A percentile compares a stretch with the other conserved stretches of the same genome.
Evolutionary conservation across 1,284 basidiomycete genomes (phyloP).

Genomic region (Apiotrichum sp.): DNA sequence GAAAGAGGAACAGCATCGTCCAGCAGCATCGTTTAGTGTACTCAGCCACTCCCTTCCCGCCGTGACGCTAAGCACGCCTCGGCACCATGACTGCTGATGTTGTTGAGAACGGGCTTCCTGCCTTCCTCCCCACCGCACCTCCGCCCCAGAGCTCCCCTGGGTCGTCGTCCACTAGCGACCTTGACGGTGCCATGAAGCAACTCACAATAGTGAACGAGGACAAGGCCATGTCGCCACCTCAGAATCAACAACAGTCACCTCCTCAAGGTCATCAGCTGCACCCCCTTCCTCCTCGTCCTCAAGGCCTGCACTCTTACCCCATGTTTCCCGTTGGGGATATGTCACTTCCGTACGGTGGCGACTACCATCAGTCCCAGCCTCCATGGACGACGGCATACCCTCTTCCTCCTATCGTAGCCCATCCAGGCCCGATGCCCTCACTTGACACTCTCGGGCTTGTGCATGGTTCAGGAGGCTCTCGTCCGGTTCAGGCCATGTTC

Average conservation of each 20-base stretch:
- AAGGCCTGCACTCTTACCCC: not conserved
- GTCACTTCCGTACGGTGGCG: not conserved
- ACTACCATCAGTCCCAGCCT: not conserved
- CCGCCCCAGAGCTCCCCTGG: not conserved
- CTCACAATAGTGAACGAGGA: not conserved
- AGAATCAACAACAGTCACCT: no score
- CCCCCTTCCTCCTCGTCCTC: not conserved
- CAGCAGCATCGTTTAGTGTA: no score
- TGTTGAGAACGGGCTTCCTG: not conserved
- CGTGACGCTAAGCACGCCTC: not conserved
- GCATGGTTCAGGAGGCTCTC: not conserved
- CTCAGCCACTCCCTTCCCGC: no score
- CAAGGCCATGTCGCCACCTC: no score
- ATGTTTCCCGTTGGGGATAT: not conserved
- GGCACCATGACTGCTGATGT: not conserved
- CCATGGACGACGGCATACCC: slow-evolving; percentile 3
- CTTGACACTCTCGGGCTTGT: not conserved
- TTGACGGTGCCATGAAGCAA: not conserved
- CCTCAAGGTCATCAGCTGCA: no score
- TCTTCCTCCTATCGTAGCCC: not conserved
- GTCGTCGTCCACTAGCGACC: not conserved
- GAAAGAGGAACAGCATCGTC: no score
- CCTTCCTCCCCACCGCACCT: not conserved
- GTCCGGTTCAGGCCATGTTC: not conserved
- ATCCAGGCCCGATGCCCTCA: not conserved